Base-by-base conservation (phyloP, 2,329 filamentous ascomycete genomes). In the Lachnellula hyalina region DNA sequence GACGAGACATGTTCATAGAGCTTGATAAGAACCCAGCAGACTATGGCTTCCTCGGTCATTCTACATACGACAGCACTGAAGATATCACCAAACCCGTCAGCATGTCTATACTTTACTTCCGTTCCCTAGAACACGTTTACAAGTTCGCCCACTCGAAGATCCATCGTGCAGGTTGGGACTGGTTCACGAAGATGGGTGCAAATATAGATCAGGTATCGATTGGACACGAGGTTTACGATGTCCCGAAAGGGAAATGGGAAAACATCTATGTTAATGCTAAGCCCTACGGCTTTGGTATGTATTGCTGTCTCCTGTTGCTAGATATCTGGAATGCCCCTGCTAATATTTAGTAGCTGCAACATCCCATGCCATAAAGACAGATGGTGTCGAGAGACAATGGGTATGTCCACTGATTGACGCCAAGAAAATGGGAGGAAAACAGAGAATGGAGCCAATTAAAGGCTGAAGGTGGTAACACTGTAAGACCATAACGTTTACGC, bases 211-310 rank as follows among this genome's bases (percentile, higher is more conserved):
- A 79, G 57, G 61, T 83, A 23, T 73, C 73, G 5, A 76, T 83
- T 59, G 82, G 72, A 56, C 81, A 84, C 63, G 81, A 84, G 72
- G 73, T 75, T 0, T 82, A 77, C 59, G 67, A 72, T 25, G 74
- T 75, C 5, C 72, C 73, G 1, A 66, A 68, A 3, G 71, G 73
- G 3, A 68, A 69, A 8, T 80, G 77, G 67, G 80, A 84, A 73
- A 75, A 70, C 2, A 70, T 83, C 21, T 81, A 82, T 61, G 58
- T 72, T 7, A 75, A 79, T 51, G 47, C 55, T 19, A 52, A 53
- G 25, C 53, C 55, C 4, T 53, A 36, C 49, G 58, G 54, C 38
- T 60, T 60, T 53, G 55, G 52, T 58, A 28, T 41, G 55, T 54
- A 1, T 23, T 17, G 17, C 45, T 8, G n/a, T 32, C 7, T 14